Base-by-base conservation (phyloP, 2,329 filamentous ascomycete genomes). In the Xylaria sp. region DNA sequence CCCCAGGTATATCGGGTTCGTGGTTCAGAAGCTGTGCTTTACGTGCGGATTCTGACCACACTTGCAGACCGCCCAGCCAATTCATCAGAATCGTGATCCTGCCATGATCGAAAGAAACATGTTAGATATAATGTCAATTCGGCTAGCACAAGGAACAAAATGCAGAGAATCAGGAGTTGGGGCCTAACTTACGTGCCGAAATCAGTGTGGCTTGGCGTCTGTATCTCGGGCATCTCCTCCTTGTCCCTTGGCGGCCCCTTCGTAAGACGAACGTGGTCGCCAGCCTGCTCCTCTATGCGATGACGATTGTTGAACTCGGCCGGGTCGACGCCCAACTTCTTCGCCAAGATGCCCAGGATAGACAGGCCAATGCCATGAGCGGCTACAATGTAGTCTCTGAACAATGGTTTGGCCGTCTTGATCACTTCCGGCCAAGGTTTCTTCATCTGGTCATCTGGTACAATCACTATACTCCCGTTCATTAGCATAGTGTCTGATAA, bases 1-100 rank as follows among this genome's bases (percentile, higher is more conserved):
- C 72, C 28, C 77, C 77, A 3, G 75, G 72, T 1, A 67, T 69
- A 58, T 77, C 75, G 46, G 77, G 76, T 57, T 78, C 72, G 18
- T 72, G 70, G 28, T 75, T 64, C 41, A 66, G 64, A 9, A 78
- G 68, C 25, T 71, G 62, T 2, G 75, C 77, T 46, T 69, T 73
- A 23, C 76, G 75, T 15, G 76, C 64, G 3, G 77, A 78, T 51
- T 75, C 72, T 2, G 76, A 78, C 72, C 76, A 79, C 25, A 82
- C 78, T 64, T 82, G 80, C 18, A 82, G 74, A 2, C 81, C 80
- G 46, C 80, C 81, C 20, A 81, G 75, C 77, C 78, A 80, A 68
- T 82, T 82, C 77, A 82, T 81, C 25, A 82, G 72, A 25, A 82
- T 67, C 9, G 80, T 82, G 57, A 82, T 75, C 2, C 78, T 80